Percentiles rank a stretch among this genome's conserved stretches.
These are phyloP conservation scores for Balamuthia mandrillaris DNA, from an alignment of 208 protist genomes.

Conservation along the genomic window DNA sequence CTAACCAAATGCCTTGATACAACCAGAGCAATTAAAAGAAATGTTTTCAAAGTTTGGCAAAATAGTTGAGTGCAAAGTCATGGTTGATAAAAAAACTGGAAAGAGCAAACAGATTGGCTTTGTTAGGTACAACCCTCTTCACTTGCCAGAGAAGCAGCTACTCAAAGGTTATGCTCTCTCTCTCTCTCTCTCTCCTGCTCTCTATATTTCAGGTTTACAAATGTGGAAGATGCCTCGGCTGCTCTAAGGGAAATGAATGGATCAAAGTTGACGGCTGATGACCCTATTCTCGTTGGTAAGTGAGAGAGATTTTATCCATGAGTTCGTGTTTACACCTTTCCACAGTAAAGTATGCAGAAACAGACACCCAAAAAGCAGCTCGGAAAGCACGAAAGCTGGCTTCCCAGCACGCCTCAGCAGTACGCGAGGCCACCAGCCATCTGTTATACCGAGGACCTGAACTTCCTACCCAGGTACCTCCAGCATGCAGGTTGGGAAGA, in stretches of 20 bases:
- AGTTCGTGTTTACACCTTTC: neutral
- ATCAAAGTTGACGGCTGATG: neutral
- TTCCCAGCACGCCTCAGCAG: neutral
- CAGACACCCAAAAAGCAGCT: neutral
- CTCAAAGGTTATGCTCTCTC: neutral
- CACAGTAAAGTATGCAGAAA: conserved; percentile 27
- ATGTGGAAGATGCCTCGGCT: neutral
- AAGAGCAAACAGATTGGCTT: conserved; percentile 7
- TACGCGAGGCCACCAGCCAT: neutral
- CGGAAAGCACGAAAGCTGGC: neutral
- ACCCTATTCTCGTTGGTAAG: neutral
- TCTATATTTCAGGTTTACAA: conserved; percentile 11
- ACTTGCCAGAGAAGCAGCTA: neutral
- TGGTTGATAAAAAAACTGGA: conserved; percentile 3
- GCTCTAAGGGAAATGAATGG: conserved; percentile 22
- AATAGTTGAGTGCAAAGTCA: neutral
- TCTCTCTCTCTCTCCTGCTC: neutral
- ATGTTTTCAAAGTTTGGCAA: neutral
- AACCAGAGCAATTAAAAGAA: neutral
- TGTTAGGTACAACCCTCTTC: neutral
- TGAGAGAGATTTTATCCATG: too few species aligned
- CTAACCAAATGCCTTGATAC: neutral
- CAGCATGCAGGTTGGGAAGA: neutral
- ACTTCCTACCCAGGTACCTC: neutral
- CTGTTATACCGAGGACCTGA: neutral